Conservation (phyloP, 805 yeast species). For the Zygosaccharomyces siamensis region DNA sequence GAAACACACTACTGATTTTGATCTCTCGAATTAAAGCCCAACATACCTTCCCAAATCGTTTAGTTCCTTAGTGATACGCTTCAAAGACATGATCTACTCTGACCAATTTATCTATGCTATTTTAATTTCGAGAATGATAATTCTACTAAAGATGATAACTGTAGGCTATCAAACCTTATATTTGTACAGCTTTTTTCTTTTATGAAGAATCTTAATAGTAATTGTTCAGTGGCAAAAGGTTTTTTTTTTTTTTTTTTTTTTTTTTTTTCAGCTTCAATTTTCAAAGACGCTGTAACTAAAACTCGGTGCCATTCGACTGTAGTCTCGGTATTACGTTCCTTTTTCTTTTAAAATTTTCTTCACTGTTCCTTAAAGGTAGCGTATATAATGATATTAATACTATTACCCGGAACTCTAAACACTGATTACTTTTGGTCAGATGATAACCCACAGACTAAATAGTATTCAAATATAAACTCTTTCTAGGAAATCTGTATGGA, state of each 20-base stretch:
- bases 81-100: slow-evolving; percentile 61
- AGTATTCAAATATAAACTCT: not conserved
- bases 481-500: not conserved
- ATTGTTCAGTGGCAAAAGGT: not conserved
- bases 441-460: not conserved
- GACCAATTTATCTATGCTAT: not conserved
- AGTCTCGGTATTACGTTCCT: not conserved
- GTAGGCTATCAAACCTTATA: not conserved
- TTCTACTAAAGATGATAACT: not conserved
- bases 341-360: not conserved
- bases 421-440: not conserved
- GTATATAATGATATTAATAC: not conserved
- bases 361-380: not conserved
- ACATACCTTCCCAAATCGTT: slow-evolving; percentile 91
- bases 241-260: not conserved
- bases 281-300: not conserved
- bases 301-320: not conserved
- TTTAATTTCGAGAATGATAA: not conserved
- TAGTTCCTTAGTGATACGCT: slow-evolving; percentile 94
- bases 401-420: not conserved
- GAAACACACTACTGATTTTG: not conserved
- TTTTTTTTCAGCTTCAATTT: not conserved
- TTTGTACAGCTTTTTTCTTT: not conserved
- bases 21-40: not conserved
- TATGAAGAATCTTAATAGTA: not conserved